These are phyloP conservation scores for Scutellospora calospora DNA, from an alignment of 371 early-diverging fungal species.

Conservation along the genomic window DNA sequence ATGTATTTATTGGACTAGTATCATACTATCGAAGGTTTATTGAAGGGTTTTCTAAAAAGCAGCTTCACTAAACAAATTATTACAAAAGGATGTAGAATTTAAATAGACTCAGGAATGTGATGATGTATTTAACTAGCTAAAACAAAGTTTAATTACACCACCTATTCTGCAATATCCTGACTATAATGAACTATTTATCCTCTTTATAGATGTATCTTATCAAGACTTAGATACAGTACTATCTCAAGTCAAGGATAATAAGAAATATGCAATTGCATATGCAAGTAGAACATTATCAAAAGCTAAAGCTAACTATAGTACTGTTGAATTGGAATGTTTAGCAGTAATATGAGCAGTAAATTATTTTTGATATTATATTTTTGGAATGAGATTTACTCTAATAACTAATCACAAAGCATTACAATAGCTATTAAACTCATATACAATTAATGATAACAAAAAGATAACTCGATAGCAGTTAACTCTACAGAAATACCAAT, in stretches of 20 bases:
- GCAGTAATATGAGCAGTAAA: too few species aligned
- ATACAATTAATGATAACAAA: not conserved
- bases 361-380: conserved; percentile 51
- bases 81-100: too few species aligned
- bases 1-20: conserved; percentile 61
- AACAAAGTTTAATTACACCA: too few species aligned
- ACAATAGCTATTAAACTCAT: not conserved
- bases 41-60: conserved; percentile 51
- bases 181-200: conserved; percentile 49
- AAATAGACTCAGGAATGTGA: too few species aligned
- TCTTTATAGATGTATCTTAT: conserved; percentile 62
- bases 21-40: conserved; percentile 65
- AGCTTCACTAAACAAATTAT: conserved; percentile 53
- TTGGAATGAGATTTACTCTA: conserved; percentile 47
- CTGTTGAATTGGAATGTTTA: too few species aligned
- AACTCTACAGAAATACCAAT: not conserved
- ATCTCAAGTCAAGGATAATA: conserved; percentile 49
- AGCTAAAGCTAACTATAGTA: conserved; percentile 33
- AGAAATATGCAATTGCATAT: conserved; percentile 42
- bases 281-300: not conserved
- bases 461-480: not conserved
- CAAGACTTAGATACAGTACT: conserved; percentile 58
- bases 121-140: too few species aligned
- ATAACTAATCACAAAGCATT: conserved; percentile 48
- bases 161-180: too few species aligned